Percentiles rank a stretch among this genome's conserved stretches.
These are phyloP conservation scores for Hypoxylon rubiginosum DNA, from an alignment of 2,329 filamentous ascomycete genomes.

Conservation along the genomic window DNA sequence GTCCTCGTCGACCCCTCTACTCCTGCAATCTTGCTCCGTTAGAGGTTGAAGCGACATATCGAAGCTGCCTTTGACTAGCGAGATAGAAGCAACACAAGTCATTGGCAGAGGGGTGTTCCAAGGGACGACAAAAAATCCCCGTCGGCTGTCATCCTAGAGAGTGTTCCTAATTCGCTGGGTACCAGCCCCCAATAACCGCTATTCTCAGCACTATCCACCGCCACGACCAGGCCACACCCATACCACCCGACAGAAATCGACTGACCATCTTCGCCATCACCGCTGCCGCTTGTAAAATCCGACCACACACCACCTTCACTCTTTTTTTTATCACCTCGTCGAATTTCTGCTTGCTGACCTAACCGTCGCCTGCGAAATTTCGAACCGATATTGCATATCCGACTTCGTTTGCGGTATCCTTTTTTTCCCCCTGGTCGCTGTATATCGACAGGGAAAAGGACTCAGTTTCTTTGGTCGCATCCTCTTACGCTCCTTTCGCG, in stretches of 20 bases:
- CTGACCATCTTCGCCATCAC: slow-evolving; percentile 50
- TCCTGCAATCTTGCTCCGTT: slow-evolving; percentile 7
- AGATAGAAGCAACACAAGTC: neutral
- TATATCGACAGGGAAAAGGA: slow-evolving; percentile 32
- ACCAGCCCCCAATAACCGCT: slow-evolving; percentile 42
- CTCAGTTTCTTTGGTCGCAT: slow-evolving; percentile 28
- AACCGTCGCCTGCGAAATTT: slow-evolving; percentile 29
- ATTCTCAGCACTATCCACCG: slow-evolving; percentile 42
- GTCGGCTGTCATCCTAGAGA: slow-evolving; percentile 26
- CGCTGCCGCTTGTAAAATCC: slow-evolving; percentile 47
- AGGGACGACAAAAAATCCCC: slow-evolving; percentile 20
- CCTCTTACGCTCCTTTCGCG: slow-evolving; percentile 36
- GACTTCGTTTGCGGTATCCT: slow-evolving; percentile 29
- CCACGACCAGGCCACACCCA: slow-evolving; percentile 41
- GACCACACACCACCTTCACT: slow-evolving; percentile 39
- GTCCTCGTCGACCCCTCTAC: slow-evolving; percentile 1
- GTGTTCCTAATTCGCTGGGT: slow-evolving; percentile 34
- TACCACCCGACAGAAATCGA: slow-evolving; percentile 44
- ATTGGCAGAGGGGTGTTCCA: slow-evolving; percentile 21
- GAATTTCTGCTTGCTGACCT: slow-evolving; percentile 31
- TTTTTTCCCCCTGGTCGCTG: slow-evolving; percentile 37
- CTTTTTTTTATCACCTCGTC: slow-evolving; percentile 27
- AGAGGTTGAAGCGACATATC: slow-evolving; percentile 14
- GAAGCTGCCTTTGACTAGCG: slow-evolving; percentile 7
- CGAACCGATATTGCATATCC: slow-evolving; percentile 23